Evolutionary conservation across 2,329 filamentous ascomycete genomes (phyloP), one percentile per base, ranked within the genome.

Genomic region (Colletotrichum magnum): DNA sequence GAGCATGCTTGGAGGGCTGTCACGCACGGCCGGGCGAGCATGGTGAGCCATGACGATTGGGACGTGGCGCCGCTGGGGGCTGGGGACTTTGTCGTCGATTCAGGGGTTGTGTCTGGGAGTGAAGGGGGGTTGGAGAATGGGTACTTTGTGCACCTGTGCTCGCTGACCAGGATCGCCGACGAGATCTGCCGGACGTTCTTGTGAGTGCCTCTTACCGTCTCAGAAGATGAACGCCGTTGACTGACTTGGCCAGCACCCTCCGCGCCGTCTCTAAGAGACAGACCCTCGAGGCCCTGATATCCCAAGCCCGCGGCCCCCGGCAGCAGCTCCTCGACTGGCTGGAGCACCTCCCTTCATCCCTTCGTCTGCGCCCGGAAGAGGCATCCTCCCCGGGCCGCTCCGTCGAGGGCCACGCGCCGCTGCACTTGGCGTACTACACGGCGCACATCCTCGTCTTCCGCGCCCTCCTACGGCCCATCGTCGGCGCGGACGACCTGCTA

Each of bases 401-500:
- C 41, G 12, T 43, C 41, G 41, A 43, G 12, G 41, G 41, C 12
- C 41, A 43, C 41, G 41, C 41, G 41, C 41, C 41, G 41, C 41
- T 43, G 13, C 16, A 43, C 12, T 10, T 16, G 12, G 41, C 41
- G 4, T 43, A 43, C 16, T 43, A 43, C 41, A 43, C 41, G 41
- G 41, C 41, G 41, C 41, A 43, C 41, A 43, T 43, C 12, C 41
- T 43, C 41, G 12, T 43, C 13, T 43, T 43, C 41, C 41, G 41
- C 13, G 41, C 41, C 41, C 41, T 43, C 13, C 41, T 43, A 1
- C 9, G 41, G 13, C 41, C 41, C 15, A 45, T 58, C 10, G 43
- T 58, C 39, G 18, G 16, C 16, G n/a, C 13, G 26, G 59, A 59
- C 16, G 65, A 61, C 39, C 10, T 13, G 41, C 41, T 16, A 4